Evolutionary conservation across 768 basidiomycete genomes (phyloP).

Genomic region (Phylloporus scabripes): DNA sequence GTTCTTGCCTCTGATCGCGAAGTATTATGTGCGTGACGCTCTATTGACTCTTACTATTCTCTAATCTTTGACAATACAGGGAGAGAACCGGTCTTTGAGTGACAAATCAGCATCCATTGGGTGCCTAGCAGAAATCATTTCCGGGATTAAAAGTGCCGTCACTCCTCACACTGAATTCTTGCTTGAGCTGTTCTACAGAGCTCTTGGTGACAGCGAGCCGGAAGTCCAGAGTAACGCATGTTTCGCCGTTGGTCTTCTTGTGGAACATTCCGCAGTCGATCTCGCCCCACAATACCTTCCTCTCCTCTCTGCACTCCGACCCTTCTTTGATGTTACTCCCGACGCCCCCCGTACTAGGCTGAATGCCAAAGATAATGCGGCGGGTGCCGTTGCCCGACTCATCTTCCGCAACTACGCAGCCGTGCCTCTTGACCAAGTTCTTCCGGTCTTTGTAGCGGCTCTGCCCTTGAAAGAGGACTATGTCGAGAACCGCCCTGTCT

Average conservation of each 20-base stretch:
- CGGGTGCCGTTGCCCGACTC: constrained; percentile 86
- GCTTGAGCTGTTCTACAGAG: constrained; percentile 78
- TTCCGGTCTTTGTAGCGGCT: constrained; percentile 75
- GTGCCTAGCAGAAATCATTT: constrained; percentile 91
- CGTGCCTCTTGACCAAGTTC: constrained; percentile 85
- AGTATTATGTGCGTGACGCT: constrained; percentile 73
- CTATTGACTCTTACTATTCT: background rate
- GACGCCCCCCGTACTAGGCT: constrained; percentile 60
- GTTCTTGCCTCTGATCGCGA: constrained; percentile 88
- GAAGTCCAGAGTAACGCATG: constrained; percentile 97
- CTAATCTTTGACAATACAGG: constrained; percentile 38
- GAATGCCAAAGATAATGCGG: constrained; percentile 96
- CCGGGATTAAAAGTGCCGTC: constrained; percentile 81
- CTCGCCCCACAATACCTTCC: constrained; percentile 74
- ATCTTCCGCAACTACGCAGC: constrained; percentile 73
- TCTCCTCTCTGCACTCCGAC: constrained; percentile 73
- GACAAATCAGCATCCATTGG: constrained; percentile 94
- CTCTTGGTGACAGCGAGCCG: constrained; percentile 76
- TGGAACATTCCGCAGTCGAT: constrained; percentile 81
- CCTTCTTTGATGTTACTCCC: constrained; percentile 65
- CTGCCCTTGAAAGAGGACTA: constrained; percentile 86
- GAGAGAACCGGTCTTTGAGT: constrained; percentile 78
- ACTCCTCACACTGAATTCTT: constrained; percentile 80
- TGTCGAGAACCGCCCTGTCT: constrained; percentile 86
- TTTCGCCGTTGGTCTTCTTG: constrained; percentile 86